phyloP scores from a whole-genome alignment of 2,329 filamentous ascomycete genomes.

The Paramyrothecium sp. region DNA sequence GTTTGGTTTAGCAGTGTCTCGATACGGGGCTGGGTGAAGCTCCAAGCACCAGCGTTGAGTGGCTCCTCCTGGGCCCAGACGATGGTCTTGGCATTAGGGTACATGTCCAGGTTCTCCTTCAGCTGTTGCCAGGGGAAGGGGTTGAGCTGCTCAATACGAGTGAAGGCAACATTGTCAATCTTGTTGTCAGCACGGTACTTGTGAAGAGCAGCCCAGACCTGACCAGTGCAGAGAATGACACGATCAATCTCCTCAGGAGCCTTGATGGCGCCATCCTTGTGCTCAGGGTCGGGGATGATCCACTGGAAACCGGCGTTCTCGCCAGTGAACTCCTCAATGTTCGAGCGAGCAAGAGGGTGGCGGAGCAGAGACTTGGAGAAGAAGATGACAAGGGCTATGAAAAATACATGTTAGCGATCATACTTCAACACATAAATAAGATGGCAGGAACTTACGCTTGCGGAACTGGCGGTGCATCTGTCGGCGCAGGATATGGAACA shows the following conservation, averaged over 20 bases:
- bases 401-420: conserved; percentile 15
- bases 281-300: conserved; percentile 90
- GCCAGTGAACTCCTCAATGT: conserved; percentile 86
- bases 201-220: conserved; percentile 86
- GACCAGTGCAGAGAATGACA: conserved; percentile 90
- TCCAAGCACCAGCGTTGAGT: conserved; percentile 95
- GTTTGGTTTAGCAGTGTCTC: conserved; percentile 96
- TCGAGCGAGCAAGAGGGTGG: conserved; percentile 86
- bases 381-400: conserved; percentile 84
- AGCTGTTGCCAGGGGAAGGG: conserved; percentile 98
- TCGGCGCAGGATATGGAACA: conserved; percentile 94
- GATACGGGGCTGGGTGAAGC: conserved; percentile 93
- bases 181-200: conserved; percentile 88
- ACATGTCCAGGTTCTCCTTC: conserved; percentile 92
- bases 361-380: conserved; percentile 97
- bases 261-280: conserved; percentile 73
- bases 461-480: conserved; percentile 99
- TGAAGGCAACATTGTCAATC: conserved; percentile 88
- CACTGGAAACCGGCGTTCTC: conserved; percentile 87
- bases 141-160: conserved; percentile 94
- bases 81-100: conserved; percentile 96
- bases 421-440: conserved; percentile 1
- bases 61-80: conserved; percentile 98
- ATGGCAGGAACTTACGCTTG: conserved; percentile 70
- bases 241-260: conserved; percentile 85